Percentiles rank a stretch among this genome's conserved stretches.
These are phyloP conservation scores for Cynanchum wilfordii DNA, from an alignment of 257 asterid species.

Conservation along the genomic window DNA sequence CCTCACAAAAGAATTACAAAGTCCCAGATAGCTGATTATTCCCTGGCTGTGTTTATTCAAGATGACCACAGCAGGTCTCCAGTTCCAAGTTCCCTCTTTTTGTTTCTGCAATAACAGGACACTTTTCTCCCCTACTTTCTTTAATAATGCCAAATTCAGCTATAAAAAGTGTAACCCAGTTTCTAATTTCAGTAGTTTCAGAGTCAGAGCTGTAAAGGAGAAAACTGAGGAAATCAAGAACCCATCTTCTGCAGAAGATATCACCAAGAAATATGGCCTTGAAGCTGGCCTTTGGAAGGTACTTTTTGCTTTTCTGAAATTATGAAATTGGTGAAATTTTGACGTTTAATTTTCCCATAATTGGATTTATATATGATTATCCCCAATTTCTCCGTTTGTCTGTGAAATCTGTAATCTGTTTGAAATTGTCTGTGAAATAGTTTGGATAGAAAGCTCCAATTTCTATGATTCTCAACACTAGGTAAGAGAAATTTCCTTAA, in stretches of 20 bases:
- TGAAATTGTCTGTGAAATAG: background rate
- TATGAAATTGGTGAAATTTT: background rate
- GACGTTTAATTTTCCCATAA: background rate
- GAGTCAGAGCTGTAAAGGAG: conserved; percentile 70
- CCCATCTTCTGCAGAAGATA: conserved; percentile 65
- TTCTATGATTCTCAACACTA: background rate
- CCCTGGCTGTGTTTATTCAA: conserved; percentile 9
- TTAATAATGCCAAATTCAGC: conserved; percentile 8
- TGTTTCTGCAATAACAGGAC: conserved; percentile 19
- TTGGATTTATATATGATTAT: background rate
- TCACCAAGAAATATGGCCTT: conserved; percentile 79
- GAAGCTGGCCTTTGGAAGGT: conserved; percentile 99
- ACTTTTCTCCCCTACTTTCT: conserved; percentile 17
- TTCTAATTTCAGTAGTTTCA: conserved; percentile 26
- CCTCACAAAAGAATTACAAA: background rate
- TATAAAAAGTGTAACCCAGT: conserved; percentile 12
- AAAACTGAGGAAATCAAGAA: conserved; percentile 58
- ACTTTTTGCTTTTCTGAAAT: background rate
- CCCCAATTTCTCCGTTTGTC: background rate
- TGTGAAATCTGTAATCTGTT: background rate
- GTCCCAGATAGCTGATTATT: background rate
- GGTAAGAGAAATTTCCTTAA: background rate
- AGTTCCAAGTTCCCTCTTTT: conserved; percentile 38
- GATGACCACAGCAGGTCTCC: conserved; percentile 58
- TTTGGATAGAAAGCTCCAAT: background rate